These are phyloP conservation scores for Pterocarpus santalinus DNA, from an alignment of 306 rosid species.

Conservation along the genomic window DNA sequence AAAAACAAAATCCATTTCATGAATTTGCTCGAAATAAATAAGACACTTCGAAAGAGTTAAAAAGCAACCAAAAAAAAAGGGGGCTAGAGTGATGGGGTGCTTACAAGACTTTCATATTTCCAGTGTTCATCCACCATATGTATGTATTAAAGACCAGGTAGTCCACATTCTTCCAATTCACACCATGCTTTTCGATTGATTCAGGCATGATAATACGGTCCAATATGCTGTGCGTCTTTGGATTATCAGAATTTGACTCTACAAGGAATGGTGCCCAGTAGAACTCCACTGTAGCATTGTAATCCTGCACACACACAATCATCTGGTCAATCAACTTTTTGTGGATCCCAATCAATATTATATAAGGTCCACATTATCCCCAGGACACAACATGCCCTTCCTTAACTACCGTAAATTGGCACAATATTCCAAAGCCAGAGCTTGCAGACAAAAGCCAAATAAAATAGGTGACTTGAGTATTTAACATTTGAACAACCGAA, in stretches of 20 bases:
- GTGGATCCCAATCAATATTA: not conserved
- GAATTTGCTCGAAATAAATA: not conserved
- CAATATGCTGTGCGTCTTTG: conserved; percentile 81
- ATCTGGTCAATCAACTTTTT: not conserved
- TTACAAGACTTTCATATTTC: conserved; percentile 87
- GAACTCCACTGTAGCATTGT: conserved; percentile 88
- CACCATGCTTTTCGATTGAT: conserved; percentile 85
- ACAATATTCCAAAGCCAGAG: conserved; percentile 24
- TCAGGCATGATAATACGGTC: conserved; percentile 92
- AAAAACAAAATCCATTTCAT: conserved; percentile 26
- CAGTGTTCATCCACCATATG: conserved; percentile 99
- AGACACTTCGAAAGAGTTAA: too few relatives aligned
- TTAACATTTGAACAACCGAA: not conserved
- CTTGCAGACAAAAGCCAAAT: conserved; percentile 31
- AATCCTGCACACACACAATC: conserved; percentile 60
- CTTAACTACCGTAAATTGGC: conserved; percentile 9
- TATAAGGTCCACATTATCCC: conserved; percentile 1
- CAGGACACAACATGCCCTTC: not conserved
- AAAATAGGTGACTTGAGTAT: not conserved
- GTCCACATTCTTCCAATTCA: conserved; percentile 81
- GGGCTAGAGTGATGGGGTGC: conserved; percentile 17
- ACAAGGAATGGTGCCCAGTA: conserved; percentile 98
- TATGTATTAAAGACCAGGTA: conserved; percentile 90
- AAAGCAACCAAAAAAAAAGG: not conserved
- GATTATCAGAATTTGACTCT: conserved; percentile 97